Conservation (phyloP, 192 early-diverging fungal species). For the Coemansia sp. region DNA sequence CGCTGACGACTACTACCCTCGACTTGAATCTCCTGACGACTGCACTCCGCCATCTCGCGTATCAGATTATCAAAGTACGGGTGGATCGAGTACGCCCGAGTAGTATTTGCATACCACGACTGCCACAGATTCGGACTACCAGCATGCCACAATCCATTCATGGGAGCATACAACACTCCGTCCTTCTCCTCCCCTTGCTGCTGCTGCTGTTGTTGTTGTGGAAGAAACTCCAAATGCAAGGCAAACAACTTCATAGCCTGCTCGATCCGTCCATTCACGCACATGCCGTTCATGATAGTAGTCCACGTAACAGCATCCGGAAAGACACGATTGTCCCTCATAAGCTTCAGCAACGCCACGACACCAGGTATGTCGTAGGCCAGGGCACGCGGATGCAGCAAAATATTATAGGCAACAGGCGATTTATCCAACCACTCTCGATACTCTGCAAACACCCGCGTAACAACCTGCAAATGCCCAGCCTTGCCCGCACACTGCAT, state of each 20-base stretch:
- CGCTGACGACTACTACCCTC: too few species aligned
- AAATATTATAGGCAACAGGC: conserved; percentile 24
- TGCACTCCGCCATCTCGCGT: not conserved
- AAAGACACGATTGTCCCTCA: conserved; percentile 6
- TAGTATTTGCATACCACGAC: conserved; percentile 13
- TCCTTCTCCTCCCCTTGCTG: too few species aligned
- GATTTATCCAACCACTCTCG: not conserved
- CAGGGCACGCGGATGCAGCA: conserved; percentile 9
- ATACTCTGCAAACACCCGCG: conserved; percentile 16
- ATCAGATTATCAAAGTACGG: not conserved
- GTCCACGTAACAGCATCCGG: conserved; percentile 38
- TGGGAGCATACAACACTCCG: conserved; percentile 4
- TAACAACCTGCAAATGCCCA: not conserved
- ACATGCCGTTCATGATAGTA: conserved; percentile 30
- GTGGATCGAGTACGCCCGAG: not conserved
- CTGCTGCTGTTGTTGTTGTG: not conserved
- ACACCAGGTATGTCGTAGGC: conserved; percentile 6
- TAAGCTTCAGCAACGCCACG: conserved; percentile 1
- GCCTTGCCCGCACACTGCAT: conserved; percentile 17
- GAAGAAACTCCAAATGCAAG: conserved; percentile 35
- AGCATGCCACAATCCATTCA: not conserved
- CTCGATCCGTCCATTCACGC: not conserved
- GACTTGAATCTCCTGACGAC: too few species aligned
- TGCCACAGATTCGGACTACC: conserved; percentile 17
- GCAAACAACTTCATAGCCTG: conserved; percentile 32